Base-by-base conservation (phyloP, 257 asterid genomes). In the Przewalskia tangutica region DNA sequence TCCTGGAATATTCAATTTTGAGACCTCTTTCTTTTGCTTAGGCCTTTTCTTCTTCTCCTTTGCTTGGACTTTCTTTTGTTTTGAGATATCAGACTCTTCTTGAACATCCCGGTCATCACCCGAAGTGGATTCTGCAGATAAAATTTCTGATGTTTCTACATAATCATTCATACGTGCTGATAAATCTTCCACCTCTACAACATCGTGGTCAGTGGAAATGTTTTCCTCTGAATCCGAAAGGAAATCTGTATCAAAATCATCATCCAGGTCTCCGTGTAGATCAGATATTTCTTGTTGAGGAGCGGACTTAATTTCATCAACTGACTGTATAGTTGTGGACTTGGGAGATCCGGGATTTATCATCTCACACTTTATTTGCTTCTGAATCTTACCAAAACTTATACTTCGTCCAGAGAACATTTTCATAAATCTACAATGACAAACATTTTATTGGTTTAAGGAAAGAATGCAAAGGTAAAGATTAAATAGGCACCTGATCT, bases 381-480 rank as follows among this genome's bases (percentile, higher is more conserved):
- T 94, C 86, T 90, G 89, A 77, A 90, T 87, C 83, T 89, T 94
- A 82, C 99, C 99, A 54, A 94, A 94, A 83, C 32, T 36, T 82
- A 93, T 83, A 71, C 87, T 83, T 88, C 79, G 87, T 51, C 94
- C 96, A 0, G 97, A 88, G 82, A 91, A 94, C 48, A 84, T 87
- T 89, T 88, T 89, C 80, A 94, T 90, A 85, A 96, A 95, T 88
- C 99, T 95, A 88, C 14, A 64, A 88, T 65, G 77, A 55, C 64
- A 44, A 82, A 54, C 51, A 77, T 13, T 20, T 64, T 46, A 60
- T 13, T 18, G 23, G 58, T 16, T 18, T 79, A 20, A 32, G 59
- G 14, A 80, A 75, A 27, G 23, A 80, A 18, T 5, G 50, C 73
- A 44, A 42, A 27, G 48, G 11, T 48, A 38, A 44, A 8, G 0